Percentiles rank a stretch among this genome's conserved stretches.
These are phyloP conservation scores for Taiwanofungus camphoratus DNA, from an alignment of 1,284 basidiomycete species.

Conservation along the genomic window DNA sequence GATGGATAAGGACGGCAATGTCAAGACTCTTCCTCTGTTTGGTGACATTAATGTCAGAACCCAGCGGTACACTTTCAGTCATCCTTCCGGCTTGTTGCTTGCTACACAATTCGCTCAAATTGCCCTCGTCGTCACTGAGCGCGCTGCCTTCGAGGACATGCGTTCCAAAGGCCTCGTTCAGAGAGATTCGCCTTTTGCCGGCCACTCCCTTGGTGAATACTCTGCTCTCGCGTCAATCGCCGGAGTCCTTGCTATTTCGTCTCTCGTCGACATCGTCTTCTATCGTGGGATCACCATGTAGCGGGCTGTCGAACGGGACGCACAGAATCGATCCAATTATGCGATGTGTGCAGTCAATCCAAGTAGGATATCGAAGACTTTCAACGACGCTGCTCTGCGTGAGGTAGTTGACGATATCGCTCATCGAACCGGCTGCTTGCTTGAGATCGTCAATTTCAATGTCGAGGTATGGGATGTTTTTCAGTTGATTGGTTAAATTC, in stretches of 20 bases:
- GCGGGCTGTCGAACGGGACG: slow-evolving; percentile 92
- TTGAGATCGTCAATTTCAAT: slow-evolving; percentile 98
- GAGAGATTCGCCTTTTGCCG: slow-evolving; percentile 88
- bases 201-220: slow-evolving; percentile 98
- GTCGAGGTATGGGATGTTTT: slow-evolving; percentile 69
- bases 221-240: slow-evolving; percentile 97
- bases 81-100: slow-evolving; percentile 91
- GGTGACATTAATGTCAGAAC: slow-evolving; percentile 90
- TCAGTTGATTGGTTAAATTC: not conserved
- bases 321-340: slow-evolving; percentile 90
- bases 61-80: slow-evolving; percentile 94
- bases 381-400: slow-evolving; percentile 87
- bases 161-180: slow-evolving; percentile 93
- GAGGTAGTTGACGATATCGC: slow-evolving; percentile 94
- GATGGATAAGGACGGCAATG: slow-evolving; percentile 90
- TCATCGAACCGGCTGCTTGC: slow-evolving; percentile 68
- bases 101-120: slow-evolving; percentile 99
- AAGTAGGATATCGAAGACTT: slow-evolving; percentile 88
- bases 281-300: slow-evolving; percentile 99
- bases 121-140: slow-evolving; percentile 95
- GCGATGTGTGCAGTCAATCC: slow-evolving; percentile 99
- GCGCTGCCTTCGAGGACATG: slow-evolving; percentile 98
- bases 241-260: slow-evolving; percentile 90
- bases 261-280: slow-evolving; percentile 98
- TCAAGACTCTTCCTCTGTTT: slow-evolving; percentile 93